phyloP scores from a whole-genome alignment of 805 yeast genomes.

The Hyphopichia homilentoma region DNA sequence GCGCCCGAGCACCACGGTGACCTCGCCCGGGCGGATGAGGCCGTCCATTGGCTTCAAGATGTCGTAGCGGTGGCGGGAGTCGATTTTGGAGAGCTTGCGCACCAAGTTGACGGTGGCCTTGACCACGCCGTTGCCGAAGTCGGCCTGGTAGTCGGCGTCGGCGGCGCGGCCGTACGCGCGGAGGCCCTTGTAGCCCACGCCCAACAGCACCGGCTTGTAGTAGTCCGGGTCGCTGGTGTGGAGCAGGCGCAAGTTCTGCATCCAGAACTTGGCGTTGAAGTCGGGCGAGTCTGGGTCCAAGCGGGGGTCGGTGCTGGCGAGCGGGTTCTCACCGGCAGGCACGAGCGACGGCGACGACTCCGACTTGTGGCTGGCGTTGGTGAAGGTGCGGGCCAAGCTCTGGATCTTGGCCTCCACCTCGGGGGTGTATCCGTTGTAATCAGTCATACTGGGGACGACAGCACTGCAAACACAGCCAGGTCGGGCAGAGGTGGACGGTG shows the following conservation, averaged over 20 bases:
- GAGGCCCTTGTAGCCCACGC: conserved; percentile 51
- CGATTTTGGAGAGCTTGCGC: not conserved
- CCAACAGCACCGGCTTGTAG: conserved; percentile 55
- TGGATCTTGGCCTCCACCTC: conserved; percentile 13
- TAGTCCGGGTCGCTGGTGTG: conserved; percentile 49
- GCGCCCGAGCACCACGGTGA: conserved; percentile 71
- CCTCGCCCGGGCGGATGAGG: conserved; percentile 55
- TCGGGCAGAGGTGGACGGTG: too few species aligned
- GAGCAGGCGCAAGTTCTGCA: conserved; percentile 52
- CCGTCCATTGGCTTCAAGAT: conserved; percentile 69
- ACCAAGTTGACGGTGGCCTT: conserved; percentile 5
- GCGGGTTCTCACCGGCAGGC: conserved; percentile 5
- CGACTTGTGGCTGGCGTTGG: conserved; percentile 43
- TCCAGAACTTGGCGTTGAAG: conserved; percentile 57
- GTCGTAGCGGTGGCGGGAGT: conserved; percentile 29
- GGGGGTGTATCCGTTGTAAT: conserved; percentile 14
- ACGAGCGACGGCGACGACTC: conserved; percentile 33
- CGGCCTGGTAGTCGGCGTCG: conserved; percentile 59
- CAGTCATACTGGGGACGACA: too few species aligned
- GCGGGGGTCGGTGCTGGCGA: conserved; percentile 37
- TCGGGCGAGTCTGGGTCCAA: conserved; percentile 52
- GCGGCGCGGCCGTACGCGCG: conserved; percentile 57
- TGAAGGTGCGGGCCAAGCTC: conserved; percentile 21
- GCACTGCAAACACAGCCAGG: too few species aligned
- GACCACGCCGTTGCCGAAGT: conserved; percentile 36